Base-by-base conservation (phyloP, 345 rosid genomes). In the Populus nigra region DNA sequence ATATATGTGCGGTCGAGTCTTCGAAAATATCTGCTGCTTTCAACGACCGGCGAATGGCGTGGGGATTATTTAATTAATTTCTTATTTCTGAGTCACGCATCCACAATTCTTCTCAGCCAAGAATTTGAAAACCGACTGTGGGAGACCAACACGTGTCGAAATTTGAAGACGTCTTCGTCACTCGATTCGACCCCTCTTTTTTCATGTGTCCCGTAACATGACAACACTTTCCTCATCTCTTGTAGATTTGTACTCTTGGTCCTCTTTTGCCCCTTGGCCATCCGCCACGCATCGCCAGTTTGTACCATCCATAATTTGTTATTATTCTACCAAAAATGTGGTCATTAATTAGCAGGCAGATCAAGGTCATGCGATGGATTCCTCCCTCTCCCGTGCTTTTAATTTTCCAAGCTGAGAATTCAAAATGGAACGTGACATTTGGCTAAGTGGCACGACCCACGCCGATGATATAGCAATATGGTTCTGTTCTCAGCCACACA, bases 31-130 rank as follows among this genome's bases (percentile, higher is more conserved):
- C 36, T 2, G 18, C 33, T 27, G 27, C 35, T 4, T 4, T 27
- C 17, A 13, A 12, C 68, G 5, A 8, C 20, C 68, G 6, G 29
- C 20, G 68, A 4, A 0, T 27, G 16, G 68, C 6, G 36, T 25
- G 36, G 35, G 38, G 20, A 15, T 65, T 29, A 4, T 20, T 25
- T 65, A 27, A 1, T 25, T 10, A 13, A 0, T 25, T 11, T n/a
- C 2, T 5, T 2, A 65, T 27, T 8, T 11, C 7, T 5, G 68
- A 27, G 18, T 2, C 35, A 20, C 74, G 33, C 74, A 66, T n/a
- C 25, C 71, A 53, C 77, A 41, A 65, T 65, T 16, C 16, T 65
- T 65, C 84, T 77, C 72, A 45, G 31, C 84, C 84, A 81, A 49
- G 84, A 73, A 63, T 68, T 77, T n/a, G 13, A n/a, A 35, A 57